Base-by-base conservation (phyloP, 2,329 filamentous ascomycete species). In the Saccharata proteae region DNA sequence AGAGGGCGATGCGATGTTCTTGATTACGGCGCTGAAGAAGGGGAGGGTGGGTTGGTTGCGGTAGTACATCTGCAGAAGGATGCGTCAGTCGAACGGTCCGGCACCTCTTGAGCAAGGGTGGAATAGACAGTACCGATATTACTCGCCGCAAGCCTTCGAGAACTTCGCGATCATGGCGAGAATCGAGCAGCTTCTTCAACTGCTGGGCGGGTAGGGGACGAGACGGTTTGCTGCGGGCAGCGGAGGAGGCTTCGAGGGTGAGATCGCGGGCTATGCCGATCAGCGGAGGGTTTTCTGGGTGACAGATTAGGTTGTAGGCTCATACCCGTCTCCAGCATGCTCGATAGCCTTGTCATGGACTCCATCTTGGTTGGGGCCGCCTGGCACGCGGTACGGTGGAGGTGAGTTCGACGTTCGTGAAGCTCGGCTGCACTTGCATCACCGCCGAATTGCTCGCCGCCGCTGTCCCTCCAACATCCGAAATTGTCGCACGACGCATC, bases 21-120 rank as follows among this genome's bases (percentile, higher is more conserved):
- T 98, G 55, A 98, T 84, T 34, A 98, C 81, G 15, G 85, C 81
- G n/a, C 88, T 93, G 66, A 98, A 98, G 67, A 88, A 93, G 14
- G 82, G 77, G 3, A 93, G 68, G 36, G 85, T 93, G 43, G 83
- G 79, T 54, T 92, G 82, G 45, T 81, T 76, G 44, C 77, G 76
- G 61, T 94, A 96, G 75, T 93, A 93, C 80, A 96, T 88, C 84
- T 93, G 49, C 13, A 29, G 11, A n/a, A 10, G 21, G 16, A 17
- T n/a, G 4, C 16, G 27, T 22, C 17, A 16, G 10, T n/a, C 21
- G 11, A 28, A 17, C 26, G 13, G 12, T 24, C 10, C 18, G 23
- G 24, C 16, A 16, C 6, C 11, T 6, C 10, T 13, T n/a, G n/a
- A 6, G n/a, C 4, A 8, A 11, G 15, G 27, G 19, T n/a, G 19